Base-by-base conservation (phyloP, 768 basidiomycete species). In the Tephrocybe sp. region DNA sequence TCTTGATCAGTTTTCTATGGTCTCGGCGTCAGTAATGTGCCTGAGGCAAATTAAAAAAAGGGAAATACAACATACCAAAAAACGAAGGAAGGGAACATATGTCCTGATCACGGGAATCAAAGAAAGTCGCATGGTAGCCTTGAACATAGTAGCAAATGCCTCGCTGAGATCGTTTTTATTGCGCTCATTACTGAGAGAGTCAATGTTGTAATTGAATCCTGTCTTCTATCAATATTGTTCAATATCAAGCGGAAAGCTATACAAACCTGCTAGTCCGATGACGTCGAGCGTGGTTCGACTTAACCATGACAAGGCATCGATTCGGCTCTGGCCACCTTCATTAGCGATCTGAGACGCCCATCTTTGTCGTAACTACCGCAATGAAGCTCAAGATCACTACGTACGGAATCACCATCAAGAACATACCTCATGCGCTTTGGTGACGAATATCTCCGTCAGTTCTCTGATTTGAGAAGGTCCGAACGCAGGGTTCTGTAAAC, bases 261-360 rank as follows among this genome's bases (percentile, higher is more conserved):
- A 78, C 56, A 66, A 72, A 57, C 85, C 83, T 67, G 72, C 84
- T 32, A 86, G 70, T 9, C 87, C 87, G 46, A 92, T 89, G 48
- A 87, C 77, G 54, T 91, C 90, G 11, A 91, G 69, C 3, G 87
- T 87, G 39, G 79, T 76, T 51, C 78, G 79, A 40, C 78, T 81
- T 2, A 90, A 68, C 79, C 83, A 88, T 3, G 72, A 66, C 39
- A 84, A 67, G 2, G 82, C 78, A 39, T 92, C 83, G 30, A 89
- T 68, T 4, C 65, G 64, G 5, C 54, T 65, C 2, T 45, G 53
- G 34, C 41, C 59, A 45, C 33, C 48, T 23, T 68, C 52, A 16
- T 65, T 68, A 19, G 59, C 47, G 17, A 70, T 63, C 53, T 77
- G 68, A 1, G 59, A 40, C 0, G 54, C 55, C 78, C 72, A 78